phyloP scores from a whole-genome alignment of 805 yeast genomes.

The Yamadazyma kitorensis region DNA sequence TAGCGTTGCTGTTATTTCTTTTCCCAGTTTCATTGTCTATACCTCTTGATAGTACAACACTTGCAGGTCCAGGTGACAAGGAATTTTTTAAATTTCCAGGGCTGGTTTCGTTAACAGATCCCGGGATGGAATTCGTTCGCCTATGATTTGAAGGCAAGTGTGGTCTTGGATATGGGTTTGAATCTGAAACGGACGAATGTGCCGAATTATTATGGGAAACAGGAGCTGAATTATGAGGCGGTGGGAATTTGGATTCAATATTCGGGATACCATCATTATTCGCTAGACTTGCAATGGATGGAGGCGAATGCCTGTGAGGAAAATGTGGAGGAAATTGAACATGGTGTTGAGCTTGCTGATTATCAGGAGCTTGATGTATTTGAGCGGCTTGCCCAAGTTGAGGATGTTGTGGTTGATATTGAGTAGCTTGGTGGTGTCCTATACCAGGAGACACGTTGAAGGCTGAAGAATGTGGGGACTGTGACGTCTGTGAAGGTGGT shows the following conservation, averaged over 20 bases:
- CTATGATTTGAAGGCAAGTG: conserved; percentile 15
- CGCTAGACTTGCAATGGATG: conserved; percentile 2
- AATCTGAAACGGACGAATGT: conserved; percentile 7
- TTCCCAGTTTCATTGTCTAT: conserved; percentile 32
- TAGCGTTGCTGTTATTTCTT: conserved; percentile 46
- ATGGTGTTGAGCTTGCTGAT: conserved; percentile 1
- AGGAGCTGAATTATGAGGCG: conserved; percentile 9
- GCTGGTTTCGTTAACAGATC: conserved; percentile 1
- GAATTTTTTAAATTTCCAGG: conserved; percentile 1
- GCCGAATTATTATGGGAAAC: conserved; percentile 6
- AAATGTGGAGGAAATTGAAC: not conserved
- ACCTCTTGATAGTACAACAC: conserved; percentile 38
- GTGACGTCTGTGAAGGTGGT: too few species aligned
- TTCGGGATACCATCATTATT: conserved; percentile 2
- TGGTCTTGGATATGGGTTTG: conserved; percentile 5
- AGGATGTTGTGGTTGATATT: not conserved
- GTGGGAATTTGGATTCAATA: conserved; percentile 1
- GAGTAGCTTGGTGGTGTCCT: too few species aligned
- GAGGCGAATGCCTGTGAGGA: conserved; percentile 3
- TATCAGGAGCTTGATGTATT: not conserved
- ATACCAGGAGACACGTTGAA: too few species aligned
- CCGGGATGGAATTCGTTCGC: conserved; percentile 23
- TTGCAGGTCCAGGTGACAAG: conserved; percentile 46
- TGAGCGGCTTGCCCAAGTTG: too few species aligned
- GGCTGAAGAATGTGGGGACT: too few species aligned